phyloP scores from a whole-genome alignment of 805 yeast species.

The Kurtzmaniella cleridarum region DNA sequence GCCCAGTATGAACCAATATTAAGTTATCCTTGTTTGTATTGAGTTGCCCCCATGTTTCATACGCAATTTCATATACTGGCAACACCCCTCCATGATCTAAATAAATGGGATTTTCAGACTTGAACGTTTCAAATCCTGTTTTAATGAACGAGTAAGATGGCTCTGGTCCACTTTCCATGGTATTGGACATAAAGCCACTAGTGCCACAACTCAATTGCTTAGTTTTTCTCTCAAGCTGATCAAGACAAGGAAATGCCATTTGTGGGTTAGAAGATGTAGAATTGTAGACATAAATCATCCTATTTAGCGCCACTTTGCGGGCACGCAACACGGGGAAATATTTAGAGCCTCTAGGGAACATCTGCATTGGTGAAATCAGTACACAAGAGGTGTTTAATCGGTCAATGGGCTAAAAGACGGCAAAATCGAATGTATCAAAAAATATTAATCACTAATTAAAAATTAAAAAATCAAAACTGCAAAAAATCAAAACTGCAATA shows the following conservation, averaged over 20 bases:
- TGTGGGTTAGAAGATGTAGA: conserved; percentile 48
- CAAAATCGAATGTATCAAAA: no score
- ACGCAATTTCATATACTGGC: conserved; percentile 76
- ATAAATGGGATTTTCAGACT: conserved; percentile 52
- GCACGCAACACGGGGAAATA: no score
- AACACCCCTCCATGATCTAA: conserved; percentile 80
- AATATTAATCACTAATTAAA: no score
- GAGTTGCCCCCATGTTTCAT: conserved; percentile 85
- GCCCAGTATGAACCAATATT: conserved; percentile 80
- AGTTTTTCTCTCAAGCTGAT: conserved; percentile 58
- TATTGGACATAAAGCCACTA: conserved; percentile 8
- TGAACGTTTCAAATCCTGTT: conserved; percentile 59
- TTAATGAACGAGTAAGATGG: conserved; percentile 73
- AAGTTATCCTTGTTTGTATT: conserved; percentile 63
- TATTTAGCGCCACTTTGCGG: no score
- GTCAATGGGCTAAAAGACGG: no score
- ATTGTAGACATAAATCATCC: no score
- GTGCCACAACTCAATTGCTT: conserved; percentile 19
- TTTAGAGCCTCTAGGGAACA: no score
- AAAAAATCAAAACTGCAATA: no score
- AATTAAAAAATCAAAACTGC: no score
- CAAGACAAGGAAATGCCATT: conserved; percentile 80
- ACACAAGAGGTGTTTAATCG: no score
- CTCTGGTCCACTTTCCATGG: conserved; percentile 71
- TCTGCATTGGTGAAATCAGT: no score